Percentiles rank a stretch among this genome's conserved stretches.
Evolutionary conservation across 495 filamentous ascomycete genomes (phyloP).

Genomic region (Daldinia bambusicola): DNA sequence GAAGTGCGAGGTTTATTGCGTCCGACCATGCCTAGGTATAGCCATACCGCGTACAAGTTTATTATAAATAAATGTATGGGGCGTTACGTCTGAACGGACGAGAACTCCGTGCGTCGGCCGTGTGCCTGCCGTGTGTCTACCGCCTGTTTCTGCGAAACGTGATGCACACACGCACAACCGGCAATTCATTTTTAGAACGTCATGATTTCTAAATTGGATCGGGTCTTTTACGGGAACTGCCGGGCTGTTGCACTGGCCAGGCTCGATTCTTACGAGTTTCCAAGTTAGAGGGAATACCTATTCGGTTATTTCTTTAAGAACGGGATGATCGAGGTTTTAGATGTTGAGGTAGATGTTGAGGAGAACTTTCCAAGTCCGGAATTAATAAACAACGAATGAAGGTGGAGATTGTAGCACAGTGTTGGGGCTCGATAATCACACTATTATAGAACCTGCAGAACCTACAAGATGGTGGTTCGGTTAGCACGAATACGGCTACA

Average conservation of each 20-base stretch:
- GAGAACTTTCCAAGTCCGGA: not conserved
- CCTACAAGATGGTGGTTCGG: not conserved
- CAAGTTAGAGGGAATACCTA: not conserved
- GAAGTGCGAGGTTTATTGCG: slow-evolving; percentile 12
- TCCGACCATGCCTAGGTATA: slow-evolving; percentile 1
- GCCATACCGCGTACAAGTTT: not conserved
- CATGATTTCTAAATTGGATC: slow-evolving; percentile 22
- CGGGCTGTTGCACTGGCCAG: slow-evolving; percentile 19
- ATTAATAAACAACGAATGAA: not conserved
- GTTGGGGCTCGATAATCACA: not conserved
- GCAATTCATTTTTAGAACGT: slow-evolving; percentile 35
- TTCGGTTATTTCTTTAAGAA: slow-evolving; percentile 35
- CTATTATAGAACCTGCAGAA: not conserved
- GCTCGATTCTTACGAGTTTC: not conserved
- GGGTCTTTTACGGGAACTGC: slow-evolving; percentile 28
- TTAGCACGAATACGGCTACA: no score
- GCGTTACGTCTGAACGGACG: not conserved
- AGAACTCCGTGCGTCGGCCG: slow-evolving; percentile 5
- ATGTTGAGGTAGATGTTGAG: not conserved
- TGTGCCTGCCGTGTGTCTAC: not conserved
- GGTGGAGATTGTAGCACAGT: not conserved
- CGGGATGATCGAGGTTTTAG: slow-evolving; percentile 11
- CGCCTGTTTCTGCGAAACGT: slow-evolving; percentile 12
- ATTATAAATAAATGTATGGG: not conserved
- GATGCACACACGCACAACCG: slow-evolving; percentile 4